Conservation (phyloP, 2,329 filamentous ascomycete genomes). For the Aspergillus calidoustus region DNA sequence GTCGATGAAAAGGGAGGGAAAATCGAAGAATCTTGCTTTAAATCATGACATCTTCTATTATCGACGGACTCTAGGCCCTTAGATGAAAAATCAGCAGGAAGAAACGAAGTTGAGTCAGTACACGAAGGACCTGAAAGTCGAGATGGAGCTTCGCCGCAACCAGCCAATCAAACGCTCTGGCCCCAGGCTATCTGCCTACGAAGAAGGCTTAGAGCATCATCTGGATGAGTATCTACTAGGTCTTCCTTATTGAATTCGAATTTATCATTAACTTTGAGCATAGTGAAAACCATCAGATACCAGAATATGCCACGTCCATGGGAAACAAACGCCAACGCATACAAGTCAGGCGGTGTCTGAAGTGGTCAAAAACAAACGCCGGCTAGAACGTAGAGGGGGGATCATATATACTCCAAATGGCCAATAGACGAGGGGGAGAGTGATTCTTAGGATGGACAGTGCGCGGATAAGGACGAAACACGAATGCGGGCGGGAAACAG, state of each 20-base stretch:
- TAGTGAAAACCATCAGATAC: neutral
- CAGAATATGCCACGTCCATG: constrained; percentile 9
- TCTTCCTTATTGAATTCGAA: neutral
- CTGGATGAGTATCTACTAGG: neutral
- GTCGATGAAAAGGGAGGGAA: neutral
- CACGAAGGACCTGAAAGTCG: neutral
- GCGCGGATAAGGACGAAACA: neutral
- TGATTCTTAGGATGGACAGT: neutral
- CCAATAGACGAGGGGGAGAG: neutral
- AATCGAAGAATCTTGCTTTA: neutral
- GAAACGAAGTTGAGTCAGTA: constrained; percentile 2
- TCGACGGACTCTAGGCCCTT: neutral
- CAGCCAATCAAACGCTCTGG: constrained; percentile 10
- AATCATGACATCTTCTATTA: neutral
- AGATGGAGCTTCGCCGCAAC: constrained; percentile 5
- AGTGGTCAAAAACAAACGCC: constrained; percentile 7
- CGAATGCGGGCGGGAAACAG: neutral
- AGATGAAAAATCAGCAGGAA: constrained; percentile 7
- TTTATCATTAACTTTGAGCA: constrained; percentile 4
- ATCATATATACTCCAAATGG: constrained; percentile 10
- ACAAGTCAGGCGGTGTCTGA: neutral
- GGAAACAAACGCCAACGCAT: constrained; percentile 10
- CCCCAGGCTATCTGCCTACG: neutral
- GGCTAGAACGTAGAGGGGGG: constrained; percentile 14
- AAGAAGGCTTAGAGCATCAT: neutral